phyloP scores from a whole-genome alignment of 192 early-diverging fungal genomes.

The Linnemannia hyalina region DNA sequence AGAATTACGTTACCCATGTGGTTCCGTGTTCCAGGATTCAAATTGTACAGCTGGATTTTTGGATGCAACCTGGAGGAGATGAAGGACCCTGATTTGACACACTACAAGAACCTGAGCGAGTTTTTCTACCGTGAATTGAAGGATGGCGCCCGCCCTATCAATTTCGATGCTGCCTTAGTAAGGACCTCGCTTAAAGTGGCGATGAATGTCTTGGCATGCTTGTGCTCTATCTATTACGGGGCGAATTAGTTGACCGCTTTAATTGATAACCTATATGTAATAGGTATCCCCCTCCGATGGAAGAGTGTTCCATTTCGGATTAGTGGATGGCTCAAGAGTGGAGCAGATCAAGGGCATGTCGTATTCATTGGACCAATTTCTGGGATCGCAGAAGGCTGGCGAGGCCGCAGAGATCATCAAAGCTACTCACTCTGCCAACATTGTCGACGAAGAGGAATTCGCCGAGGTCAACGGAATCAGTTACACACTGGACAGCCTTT shows the following conservation, averaged over 20 bases:
- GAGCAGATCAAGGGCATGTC: slow-evolving; percentile 97
- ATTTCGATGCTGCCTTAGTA: slow-evolving; percentile 75
- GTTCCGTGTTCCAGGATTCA: slow-evolving; percentile 82
- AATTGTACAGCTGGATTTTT: slow-evolving; percentile 87
- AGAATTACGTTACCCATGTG: slow-evolving; percentile 80
- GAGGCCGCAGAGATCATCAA: slow-evolving; percentile 57
- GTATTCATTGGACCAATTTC: slow-evolving; percentile 89
- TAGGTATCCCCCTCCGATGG: slow-evolving; percentile 94
- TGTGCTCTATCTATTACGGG: neutral
- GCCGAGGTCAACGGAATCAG: slow-evolving; percentile 89
- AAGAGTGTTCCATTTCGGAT: slow-evolving; percentile 88
- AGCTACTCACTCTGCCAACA: slow-evolving; percentile 69
- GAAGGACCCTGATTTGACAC: slow-evolving; percentile 81
- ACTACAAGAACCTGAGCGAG: slow-evolving; percentile 86
- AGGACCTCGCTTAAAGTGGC: neutral
- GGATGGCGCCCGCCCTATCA: slow-evolving; percentile 81
- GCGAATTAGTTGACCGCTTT: neutral
- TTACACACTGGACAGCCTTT: slow-evolving; percentile 82
- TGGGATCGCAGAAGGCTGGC: slow-evolving; percentile 69
- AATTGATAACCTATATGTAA: neutral
- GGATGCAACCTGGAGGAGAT: slow-evolving; percentile 96
- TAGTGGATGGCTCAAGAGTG: slow-evolving; percentile 81
- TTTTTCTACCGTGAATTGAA: slow-evolving; percentile 97
- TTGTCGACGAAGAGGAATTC: slow-evolving; percentile 86
- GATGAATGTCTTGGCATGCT: neutral